These are phyloP conservation scores for Mortierella sp. DNA, from an alignment of 371 early-diverging fungal species.

Conservation along the genomic window DNA sequence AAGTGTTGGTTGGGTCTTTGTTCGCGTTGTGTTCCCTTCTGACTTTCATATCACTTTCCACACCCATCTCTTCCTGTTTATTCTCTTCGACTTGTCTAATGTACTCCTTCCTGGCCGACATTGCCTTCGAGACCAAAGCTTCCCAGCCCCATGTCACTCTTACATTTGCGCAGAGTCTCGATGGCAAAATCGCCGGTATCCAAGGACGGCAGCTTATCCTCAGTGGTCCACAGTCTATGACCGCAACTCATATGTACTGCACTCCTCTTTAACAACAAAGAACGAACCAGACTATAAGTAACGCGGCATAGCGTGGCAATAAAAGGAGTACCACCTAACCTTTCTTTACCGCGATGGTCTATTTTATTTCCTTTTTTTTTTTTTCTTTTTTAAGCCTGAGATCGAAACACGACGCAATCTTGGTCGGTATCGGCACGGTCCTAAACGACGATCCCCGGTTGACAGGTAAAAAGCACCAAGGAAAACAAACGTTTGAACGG, in stretches of 20 bases:
- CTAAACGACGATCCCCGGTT: conserved; percentile 88
- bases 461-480: conserved; percentile 60
- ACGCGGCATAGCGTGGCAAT: too few relatives aligned
- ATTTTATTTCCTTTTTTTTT: too few relatives aligned
- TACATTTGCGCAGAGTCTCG: conserved; percentile 92
- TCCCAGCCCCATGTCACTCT: conserved; percentile 70
- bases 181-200: conserved; percentile 81
- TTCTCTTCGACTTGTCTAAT: not conserved
- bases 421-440: conserved; percentile 92
- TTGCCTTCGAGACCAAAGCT: conserved; percentile 7
- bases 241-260: conserved; percentile 78
- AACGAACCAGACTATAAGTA: too few relatives aligned
- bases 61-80: not conserved
- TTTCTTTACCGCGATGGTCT: too few relatives aligned
- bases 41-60: not conserved
- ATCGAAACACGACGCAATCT: conserved; percentile 81
- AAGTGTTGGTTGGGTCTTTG: too few relatives aligned
- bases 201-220: conserved; percentile 73
- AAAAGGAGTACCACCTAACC: too few relatives aligned
- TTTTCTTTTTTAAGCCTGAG: too few relatives aligned
- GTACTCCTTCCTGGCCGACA: conserved; percentile 29
- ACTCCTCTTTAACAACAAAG: not conserved
- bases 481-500: too few relatives aligned
- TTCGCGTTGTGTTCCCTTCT: too few relatives aligned
- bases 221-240: conserved; percentile 82